Evolutionary conservation across 257 asterid species (phyloP), one percentile per base, ranked within the genome.

Genomic region (Rehmannia glutinosa): DNA sequence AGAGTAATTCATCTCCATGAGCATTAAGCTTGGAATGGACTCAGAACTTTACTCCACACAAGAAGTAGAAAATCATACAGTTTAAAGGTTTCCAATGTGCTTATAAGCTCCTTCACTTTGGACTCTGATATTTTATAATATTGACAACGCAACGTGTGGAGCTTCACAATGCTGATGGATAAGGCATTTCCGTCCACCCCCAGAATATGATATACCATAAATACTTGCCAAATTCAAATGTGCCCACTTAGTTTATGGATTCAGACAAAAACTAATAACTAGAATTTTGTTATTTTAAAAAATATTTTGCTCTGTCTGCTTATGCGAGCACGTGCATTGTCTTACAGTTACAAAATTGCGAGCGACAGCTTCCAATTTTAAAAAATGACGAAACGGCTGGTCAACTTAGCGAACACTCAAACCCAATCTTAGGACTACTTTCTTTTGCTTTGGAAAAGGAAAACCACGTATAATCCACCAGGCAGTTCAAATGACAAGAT

Each of bases 191-290:
- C n/a, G n/a, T n/a, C n/a, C n/a, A n/a, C n/a, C n/a, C n/a, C n/a
- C n/a, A n/a, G n/a, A n/a, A n/a, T n/a, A n/a, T n/a, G n/a, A n/a
- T n/a, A n/a, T n/a, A n/a, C n/a, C n/a, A n/a, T n/a, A n/a, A 47
- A 23, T 21, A 15, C 13, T 42, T 54, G 10, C 24, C 33, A 43
- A 62, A 51, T 24, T 33, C 13, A 38, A 42, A 67, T 67, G 64
- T n/a, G n/a, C n/a, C n/a, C 23, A 66, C 39, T 59, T 63, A 62
- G 13, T 49, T 51, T 38, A 38, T 49, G 56, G 42, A 35, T 52
- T 49, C 32, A 35, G 23, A 55, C 17, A 46, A 2, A 3, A 35
- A 11, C 39, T 49, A 8, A 47, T 11, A 73, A n/a, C n/a, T n/a
- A n/a, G 46, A 10, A 12, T 42, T 17, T 3, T 24, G 41, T 12